phyloP scores from a whole-genome alignment of 169 alveolate genomes.

The Plasmodium berghei region DNA sequence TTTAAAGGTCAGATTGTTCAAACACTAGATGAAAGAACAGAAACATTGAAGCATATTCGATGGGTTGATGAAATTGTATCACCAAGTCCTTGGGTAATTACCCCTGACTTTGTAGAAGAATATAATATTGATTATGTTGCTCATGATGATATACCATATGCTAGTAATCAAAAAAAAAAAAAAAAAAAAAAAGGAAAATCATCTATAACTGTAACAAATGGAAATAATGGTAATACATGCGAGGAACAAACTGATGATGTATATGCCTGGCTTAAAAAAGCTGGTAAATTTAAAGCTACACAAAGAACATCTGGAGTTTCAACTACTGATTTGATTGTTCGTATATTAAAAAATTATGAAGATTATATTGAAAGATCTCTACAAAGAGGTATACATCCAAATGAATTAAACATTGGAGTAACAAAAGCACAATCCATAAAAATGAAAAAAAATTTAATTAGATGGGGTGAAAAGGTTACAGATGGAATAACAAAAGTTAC shows the following conservation, averaged over 20 bases:
- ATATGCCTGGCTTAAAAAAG: slow-evolving; percentile 93
- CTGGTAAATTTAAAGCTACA: slow-evolving; percentile 94
- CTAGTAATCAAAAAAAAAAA: slow-evolving; percentile 82
- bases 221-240: neutral
- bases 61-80: slow-evolving; percentile 98
- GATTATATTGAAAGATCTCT: slow-evolving; percentile 94
- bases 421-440: slow-evolving; percentile 91
- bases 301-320: slow-evolving; percentile 96
- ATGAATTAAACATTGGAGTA: slow-evolving; percentile 93
- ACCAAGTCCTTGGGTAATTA: slow-evolving; percentile 97
- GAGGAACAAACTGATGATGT: slow-evolving; percentile 90
- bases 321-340: slow-evolving; percentile 95
- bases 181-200: slow-evolving; percentile 77
- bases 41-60: slow-evolving; percentile 93
- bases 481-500: slow-evolving; percentile 90
- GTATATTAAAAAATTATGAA: slow-evolving; percentile 96
- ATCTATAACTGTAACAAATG: neutral
- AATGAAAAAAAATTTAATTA: slow-evolving; percentile 89
- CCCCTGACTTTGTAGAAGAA: slow-evolving; percentile 91
- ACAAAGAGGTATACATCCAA: slow-evolving; percentile 94
- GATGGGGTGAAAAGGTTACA: slow-evolving; percentile 91
- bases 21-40: slow-evolving; percentile 94
- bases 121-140: slow-evolving; percentile 95
- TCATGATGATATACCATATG: slow-evolving; percentile 96
- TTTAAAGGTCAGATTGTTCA: slow-evolving; percentile 96